Evolutionary conservation across 1,284 basidiomycete species (phyloP).

Genomic region (Sporisorium iseilematis-ciliati): DNA sequence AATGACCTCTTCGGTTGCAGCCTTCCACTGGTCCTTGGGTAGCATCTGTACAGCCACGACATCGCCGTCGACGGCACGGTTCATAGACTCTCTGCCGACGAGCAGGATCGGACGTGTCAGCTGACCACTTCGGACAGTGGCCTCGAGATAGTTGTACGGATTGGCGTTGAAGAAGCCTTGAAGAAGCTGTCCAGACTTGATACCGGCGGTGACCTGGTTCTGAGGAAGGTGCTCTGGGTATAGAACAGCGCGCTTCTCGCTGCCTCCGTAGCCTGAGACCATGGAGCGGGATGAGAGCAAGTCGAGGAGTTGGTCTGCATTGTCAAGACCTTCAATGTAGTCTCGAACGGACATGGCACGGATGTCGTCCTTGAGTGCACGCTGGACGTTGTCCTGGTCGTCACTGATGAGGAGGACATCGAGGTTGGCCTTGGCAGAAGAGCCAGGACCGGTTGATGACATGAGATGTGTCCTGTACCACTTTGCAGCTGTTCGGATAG

Average conservation of each 20-base stretch:
- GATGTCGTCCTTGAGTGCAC: constrained; percentile 68
- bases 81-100: constrained; percentile 92
- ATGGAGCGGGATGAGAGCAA: constrained; percentile 61
- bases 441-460: constrained; percentile 37
- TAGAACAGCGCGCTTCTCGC: constrained; percentile 50
- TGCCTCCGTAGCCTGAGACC: constrained; percentile 31
- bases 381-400: constrained; percentile 85
- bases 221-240: constrained; percentile 81
- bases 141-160: constrained; percentile 93
- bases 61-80: constrained; percentile 93
- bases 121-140: constrained; percentile 81
- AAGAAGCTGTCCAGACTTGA: constrained; percentile 85
- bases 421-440: constrained; percentile 46
- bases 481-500: constrained; percentile 62
- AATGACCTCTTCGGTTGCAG: constrained; percentile 89
- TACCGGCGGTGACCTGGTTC: constrained; percentile 81
- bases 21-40: constrained; percentile 89
- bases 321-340: constrained; percentile 63
- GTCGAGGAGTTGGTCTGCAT: constrained; percentile 62
- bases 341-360: constrained; percentile 64
- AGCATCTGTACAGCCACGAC: constrained; percentile 91
- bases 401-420: constrained; percentile 74
- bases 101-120: constrained; percentile 85
- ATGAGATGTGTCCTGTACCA: constrained; percentile 64
- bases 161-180: constrained; percentile 97